Evolutionary conservation across 2,329 filamentous ascomycete species (phyloP), one percentile per base, ranked within the genome.

Genomic region (Trichoderma oligosporum): DNA sequence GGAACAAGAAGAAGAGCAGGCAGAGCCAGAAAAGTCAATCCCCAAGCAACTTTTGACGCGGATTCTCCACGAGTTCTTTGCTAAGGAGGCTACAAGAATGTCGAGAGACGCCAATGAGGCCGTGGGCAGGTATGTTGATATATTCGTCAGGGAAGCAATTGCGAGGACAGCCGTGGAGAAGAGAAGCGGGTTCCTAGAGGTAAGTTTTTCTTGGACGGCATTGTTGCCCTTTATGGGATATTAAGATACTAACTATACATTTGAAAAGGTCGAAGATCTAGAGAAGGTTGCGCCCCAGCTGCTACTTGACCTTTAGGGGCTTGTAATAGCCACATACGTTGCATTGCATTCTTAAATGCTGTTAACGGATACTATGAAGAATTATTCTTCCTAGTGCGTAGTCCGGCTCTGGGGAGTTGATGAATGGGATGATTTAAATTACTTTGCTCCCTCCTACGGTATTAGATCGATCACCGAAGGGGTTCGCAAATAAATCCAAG

Each of bases 91-190:
- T 56, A 92, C 88, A 22, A 80, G 87, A 63, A 85, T 96, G 62
- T 85, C 86, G 7, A 86, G 83, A 65, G 88, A 91, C 66, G 91
- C 91, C 4, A 89, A 92, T 69, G 80, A 76, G 6, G 82, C 91
- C 1, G 82, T 92, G 58, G 87, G 85, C 12, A 91, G 87, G 73
- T 97, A 97, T 70, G 81, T 97, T 72, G 91, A 97, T 71, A 83
- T 93, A 0, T 97, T 97, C 73, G 88, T 96, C 53, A 81, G 88
- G 61, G 93, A 97, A 75, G 90, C 91, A 1, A 85, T 97, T 68
- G 90, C 91, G 14, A 76, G 93, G 67, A 86, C 89, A 36, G 83
- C 85, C 8, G 84, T 85, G 58, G 88, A 90, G 76, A 86, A 87
- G 68, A 77, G 77, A 29, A 78, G 83, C 58, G 85, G 82, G 4